Evolutionary conservation across 352 stramenopile species (phyloP), one percentile per base, ranked within the genome.

Genomic region (Globisporangium okanoganense): DNA sequence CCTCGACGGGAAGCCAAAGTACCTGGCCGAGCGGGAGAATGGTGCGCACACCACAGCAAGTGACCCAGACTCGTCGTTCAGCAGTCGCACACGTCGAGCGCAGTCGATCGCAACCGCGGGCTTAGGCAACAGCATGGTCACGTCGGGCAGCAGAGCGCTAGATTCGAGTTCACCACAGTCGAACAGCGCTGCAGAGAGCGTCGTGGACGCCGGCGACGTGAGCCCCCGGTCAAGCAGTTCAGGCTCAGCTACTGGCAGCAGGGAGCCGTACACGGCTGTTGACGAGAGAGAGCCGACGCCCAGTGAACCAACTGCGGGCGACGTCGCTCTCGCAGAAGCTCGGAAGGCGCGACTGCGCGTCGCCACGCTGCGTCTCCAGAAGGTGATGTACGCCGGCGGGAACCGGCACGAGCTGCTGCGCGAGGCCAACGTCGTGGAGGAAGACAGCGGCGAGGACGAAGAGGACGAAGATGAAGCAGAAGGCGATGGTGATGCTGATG

Each of bases 1-100:
- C 12, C 47, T 67, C 5, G 61, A 67, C 29, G 54, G 60, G 31
- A 61, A 49, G 18, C 60, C 51, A 14, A 56, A 36, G 40, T n/a
- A 24, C 12, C 29, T 10, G 49, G 14, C 6, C 18, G 49, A 44
- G 5, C 33, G 49, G 6, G 60, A 48, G 10, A 41, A 33, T 2
- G 54, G 36, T 1, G 5, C 6, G 40, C 27, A 36, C 33, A 9
- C 40, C 35, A 2, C 35, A 41, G 18, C 20, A 10, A 5, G 22
- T 3, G 40, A 43, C 41, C 40, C 24, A 13, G 48, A 54, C 20
- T 20, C 58, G 20, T 61, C 59, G n/a, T 25, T 65, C 41, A 38
- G 40, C 38, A 18, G 25, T 36, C 60, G 43, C 1, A 18, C 16
- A 12, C 60, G 43, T 9, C 60, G 51, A 13, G 60, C 52, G 1